Percentiles rank a stretch among this genome's conserved stretches.
phyloP scores from a whole-genome alignment of 345 rosid species.

The Tarenaya hassleriana region DNA sequence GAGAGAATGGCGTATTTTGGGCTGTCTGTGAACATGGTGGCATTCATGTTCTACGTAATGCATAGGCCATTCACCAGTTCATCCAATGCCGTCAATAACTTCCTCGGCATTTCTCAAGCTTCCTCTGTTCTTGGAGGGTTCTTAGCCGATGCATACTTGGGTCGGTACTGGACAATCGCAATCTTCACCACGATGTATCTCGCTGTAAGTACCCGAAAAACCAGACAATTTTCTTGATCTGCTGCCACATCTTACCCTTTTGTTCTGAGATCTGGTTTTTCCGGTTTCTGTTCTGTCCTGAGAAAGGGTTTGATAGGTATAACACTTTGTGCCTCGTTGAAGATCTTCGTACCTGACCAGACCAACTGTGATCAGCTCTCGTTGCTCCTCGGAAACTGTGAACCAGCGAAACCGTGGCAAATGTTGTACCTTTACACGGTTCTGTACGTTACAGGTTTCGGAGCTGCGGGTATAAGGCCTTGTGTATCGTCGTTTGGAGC shows the following conservation, averaged over 20 bases:
- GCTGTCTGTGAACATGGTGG: constrained; percentile 88
- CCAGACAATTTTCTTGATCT: no score
- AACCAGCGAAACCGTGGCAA: constrained; percentile 82
- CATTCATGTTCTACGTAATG: constrained; percentile 84
- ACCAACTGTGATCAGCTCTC: constrained; percentile 52
- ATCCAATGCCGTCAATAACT: constrained; percentile 82
- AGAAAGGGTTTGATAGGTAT: constrained; percentile 85
- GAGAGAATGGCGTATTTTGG: constrained; percentile 96
- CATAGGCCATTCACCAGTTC: constrained; percentile 73
- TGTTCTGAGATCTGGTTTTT: no score
- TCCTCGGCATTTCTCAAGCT: constrained; percentile 83
- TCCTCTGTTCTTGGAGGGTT: constrained; percentile 91
- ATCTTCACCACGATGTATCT: constrained; percentile 87
- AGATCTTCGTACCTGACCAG: constrained; percentile 55
- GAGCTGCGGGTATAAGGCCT: constrained; percentile 92
- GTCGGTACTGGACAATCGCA: constrained; percentile 89
- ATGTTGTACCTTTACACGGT: constrained; percentile 61
- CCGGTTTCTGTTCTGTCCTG: no score
- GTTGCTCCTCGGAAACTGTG: constrained; percentile 59
- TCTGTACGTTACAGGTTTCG: constrained; percentile 75
- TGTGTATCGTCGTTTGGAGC: constrained; percentile 96
- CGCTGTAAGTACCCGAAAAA: constrained; percentile 55
- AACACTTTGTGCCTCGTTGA: constrained; percentile 62
- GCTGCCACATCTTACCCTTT: no score
- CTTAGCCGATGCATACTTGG: constrained; percentile 90